Conservation (phyloP, 768 basidiomycete species). For the Austroboletus festivus region DNA sequence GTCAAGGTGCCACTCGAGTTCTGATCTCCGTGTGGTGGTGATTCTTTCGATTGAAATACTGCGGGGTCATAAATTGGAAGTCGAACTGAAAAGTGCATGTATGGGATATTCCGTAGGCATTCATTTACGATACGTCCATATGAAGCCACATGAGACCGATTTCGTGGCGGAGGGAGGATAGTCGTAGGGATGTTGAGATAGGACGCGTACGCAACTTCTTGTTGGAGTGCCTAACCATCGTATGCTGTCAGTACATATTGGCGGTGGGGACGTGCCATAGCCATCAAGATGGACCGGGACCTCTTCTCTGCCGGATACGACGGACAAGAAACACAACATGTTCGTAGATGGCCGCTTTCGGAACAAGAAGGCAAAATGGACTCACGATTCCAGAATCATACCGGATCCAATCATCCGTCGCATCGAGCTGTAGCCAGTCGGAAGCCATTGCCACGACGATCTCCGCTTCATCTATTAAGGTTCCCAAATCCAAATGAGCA, state of each 20-base stretch:
- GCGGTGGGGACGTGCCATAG: too few species aligned
- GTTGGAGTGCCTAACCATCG: conserved; percentile 71
- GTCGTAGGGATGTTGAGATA: conserved; percentile 86
- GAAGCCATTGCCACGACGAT: conserved; percentile 74
- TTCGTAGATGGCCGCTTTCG: conserved; percentile 3
- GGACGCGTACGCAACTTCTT: conserved; percentile 89
- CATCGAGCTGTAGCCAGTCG: conserved; percentile 95
- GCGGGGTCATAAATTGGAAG: conserved; percentile 80
- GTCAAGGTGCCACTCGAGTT: conserved; percentile 26
- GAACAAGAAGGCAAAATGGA: conserved; percentile 12
- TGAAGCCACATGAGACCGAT: conserved; percentile 80
- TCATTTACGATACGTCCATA: conserved; percentile 90
- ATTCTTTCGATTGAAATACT: conserved; percentile 43
- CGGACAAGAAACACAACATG: conserved; percentile 14
- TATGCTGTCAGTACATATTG: conserved; percentile 11
- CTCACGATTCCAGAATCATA: conserved; percentile 94
- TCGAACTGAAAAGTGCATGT: conserved; percentile 77
- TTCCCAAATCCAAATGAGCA: too few species aligned
- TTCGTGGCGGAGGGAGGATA: conserved; percentile 85
- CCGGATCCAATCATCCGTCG: conserved; percentile 87
- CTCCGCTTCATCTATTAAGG: conserved; percentile 73
- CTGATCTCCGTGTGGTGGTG: conserved; percentile 28
- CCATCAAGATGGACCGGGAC: too few species aligned
- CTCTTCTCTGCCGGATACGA: too few species aligned
- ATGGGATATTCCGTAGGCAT: conserved; percentile 65